Percentiles rank a stretch among this genome's conserved stretches.
Conservation (phyloP, 176 grass and related monocot genomes). For the Eleusine indica region DNA sequence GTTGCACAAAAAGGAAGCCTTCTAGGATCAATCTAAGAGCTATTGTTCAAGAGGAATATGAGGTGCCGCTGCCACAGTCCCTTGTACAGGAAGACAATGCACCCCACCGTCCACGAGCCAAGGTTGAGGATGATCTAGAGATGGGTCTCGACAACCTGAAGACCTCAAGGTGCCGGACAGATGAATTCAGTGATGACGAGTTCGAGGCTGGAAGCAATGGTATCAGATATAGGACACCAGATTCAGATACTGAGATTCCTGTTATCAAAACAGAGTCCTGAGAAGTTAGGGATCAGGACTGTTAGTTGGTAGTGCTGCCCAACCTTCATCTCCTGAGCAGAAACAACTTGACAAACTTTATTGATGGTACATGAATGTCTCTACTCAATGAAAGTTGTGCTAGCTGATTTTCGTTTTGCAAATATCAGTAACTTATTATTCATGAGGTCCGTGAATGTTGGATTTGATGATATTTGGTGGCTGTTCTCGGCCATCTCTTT, state of each 20-base stretch:
- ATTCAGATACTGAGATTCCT: conserved; percentile 52
- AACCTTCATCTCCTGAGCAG: conserved; percentile 37
- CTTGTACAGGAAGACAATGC: conserved; percentile 39
- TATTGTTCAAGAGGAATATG: conserved; percentile 58
- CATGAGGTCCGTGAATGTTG: conserved; percentile 23
- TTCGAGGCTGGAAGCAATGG: conserved; percentile 50
- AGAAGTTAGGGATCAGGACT: conserved; percentile 46
- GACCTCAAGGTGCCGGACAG: conserved; percentile 41
- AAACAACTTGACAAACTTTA: background rate
- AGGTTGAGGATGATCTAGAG: conserved; percentile 78
- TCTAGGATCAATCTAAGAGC: conserved; percentile 63
- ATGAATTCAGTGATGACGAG: conserved; percentile 43
- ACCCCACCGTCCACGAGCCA: conserved; percentile 51
- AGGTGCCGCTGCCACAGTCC: conserved; percentile 25
- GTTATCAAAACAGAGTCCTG: conserved; percentile 35
- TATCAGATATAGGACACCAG: conserved; percentile 13
- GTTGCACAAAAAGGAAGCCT: conserved; percentile 62
- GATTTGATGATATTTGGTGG: conserved; percentile 14
- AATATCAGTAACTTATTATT: background rate
- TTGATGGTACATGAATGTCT: conserved; percentile 16
- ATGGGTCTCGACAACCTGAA: conserved; percentile 60
- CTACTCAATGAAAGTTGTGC: background rate
- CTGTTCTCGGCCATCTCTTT: conserved; percentile 18
- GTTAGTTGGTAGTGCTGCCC: conserved; percentile 29
- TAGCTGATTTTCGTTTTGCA: background rate